Base-by-base conservation (phyloP, 768 basidiomycete species). In the Lentinula raphanica region DNA sequence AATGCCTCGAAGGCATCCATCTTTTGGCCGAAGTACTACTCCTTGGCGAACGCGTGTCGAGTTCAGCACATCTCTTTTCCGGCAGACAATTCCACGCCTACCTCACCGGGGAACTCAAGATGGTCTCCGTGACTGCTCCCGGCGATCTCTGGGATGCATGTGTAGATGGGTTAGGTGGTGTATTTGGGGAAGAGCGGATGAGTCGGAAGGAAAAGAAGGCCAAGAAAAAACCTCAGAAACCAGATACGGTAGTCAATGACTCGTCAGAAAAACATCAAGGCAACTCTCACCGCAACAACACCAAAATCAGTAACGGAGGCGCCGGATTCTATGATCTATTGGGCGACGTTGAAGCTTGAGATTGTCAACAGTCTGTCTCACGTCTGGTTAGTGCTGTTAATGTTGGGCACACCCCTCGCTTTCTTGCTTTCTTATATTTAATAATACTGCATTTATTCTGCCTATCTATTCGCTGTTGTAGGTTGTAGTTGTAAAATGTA, bases 11-110 rank as follows among this genome's bases (percentile, higher is more conserved):
- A 59, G 76, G 77, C 32, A 74, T 90, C 44, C 79, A 81, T 27
- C 76, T 82, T 45, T 74, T 93, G 17, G 74, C 81, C 0, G 83
- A 91, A 63, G 76, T 81, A 13, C 70, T 92, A 38, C 73, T 90
- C 8, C 71, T 93, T 46, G 67, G 76, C 3, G 51, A 23, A 21
- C 49, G n/a, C 21, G 69, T 83, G 11, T 79, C 81, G 6, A 73
- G 72, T 53, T 72, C 77, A 42, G 75, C 76, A 15, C 74, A 76
- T 46, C 61, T 65, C 0, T 80, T 90, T 56, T 90, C 89, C 1
- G 87, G 90, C 5, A 69, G 66, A 63, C 62, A 59, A 25, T 84
- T 90, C 61, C 90, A 93, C 68, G 64, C 72, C 0, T 71, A 73
- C 36, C 68, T 92, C 58, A 76, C 77, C 13, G 65, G 69, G 7